These are phyloP conservation scores for Pseudogymnoascus sp. DNA, from an alignment of 2,329 filamentous ascomycete genomes.

Conservation along the genomic window DNA sequence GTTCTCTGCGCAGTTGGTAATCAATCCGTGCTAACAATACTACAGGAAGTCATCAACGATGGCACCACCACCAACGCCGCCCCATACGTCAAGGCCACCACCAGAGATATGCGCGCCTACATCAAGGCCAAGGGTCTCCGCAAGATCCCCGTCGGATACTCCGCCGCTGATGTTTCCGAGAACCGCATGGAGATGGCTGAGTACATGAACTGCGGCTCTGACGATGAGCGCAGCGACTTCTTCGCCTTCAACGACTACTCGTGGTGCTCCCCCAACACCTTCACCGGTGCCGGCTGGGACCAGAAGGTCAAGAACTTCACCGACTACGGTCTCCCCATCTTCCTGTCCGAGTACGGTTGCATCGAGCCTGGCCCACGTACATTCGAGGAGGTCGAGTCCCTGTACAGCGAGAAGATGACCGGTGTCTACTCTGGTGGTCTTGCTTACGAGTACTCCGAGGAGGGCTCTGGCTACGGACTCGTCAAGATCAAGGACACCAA, in stretches of 20 bases:
- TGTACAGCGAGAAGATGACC: slow-evolving; percentile 77
- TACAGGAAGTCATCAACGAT: slow-evolving; percentile 76
- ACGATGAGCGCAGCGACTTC: slow-evolving; percentile 71
- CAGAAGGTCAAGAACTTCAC: slow-evolving; percentile 78
- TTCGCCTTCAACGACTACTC: slow-evolving; percentile 99
- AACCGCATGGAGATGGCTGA: slow-evolving; percentile 76
- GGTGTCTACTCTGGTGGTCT: slow-evolving; percentile 89
- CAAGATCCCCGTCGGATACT: slow-evolving; percentile 83
- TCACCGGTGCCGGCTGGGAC: slow-evolving; percentile 68
- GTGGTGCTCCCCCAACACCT: slow-evolving; percentile 86
- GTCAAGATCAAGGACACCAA: slow-evolving; percentile 67
- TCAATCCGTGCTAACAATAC: neutral
- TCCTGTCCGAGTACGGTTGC: slow-evolving; percentile 99
- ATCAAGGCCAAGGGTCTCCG: slow-evolving; percentile 75
- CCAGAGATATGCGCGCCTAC: slow-evolving; percentile 91
- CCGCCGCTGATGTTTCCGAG: slow-evolving; percentile 81
- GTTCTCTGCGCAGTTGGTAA: neutral
- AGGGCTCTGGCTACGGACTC: slow-evolving; percentile 79
- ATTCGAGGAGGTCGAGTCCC: slow-evolving; percentile 76
- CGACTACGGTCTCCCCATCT: slow-evolving; percentile 85
- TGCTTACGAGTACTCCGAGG: slow-evolving; percentile 98
- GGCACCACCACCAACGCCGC: slow-evolving; percentile 82
- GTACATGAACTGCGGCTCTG: slow-evolving; percentile 87
- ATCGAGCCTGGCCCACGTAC: slow-evolving; percentile 61
- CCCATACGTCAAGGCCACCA: slow-evolving; percentile 94